Conservation (phyloP, 306 rosid species). For the Mimosa bimucronata region DNA sequence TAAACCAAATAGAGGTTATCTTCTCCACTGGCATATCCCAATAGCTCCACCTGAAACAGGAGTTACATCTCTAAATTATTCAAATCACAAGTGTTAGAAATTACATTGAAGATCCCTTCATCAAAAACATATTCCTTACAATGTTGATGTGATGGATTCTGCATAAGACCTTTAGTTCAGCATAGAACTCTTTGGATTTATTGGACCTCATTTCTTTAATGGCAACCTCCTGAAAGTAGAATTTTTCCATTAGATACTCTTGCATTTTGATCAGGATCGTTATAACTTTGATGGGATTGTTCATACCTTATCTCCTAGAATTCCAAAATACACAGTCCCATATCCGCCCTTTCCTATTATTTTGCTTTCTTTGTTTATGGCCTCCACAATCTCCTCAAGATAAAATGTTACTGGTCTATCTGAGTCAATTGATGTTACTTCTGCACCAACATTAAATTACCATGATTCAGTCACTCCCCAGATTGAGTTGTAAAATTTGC, state of each 20-base stretch:
- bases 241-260: slow-evolving; percentile 16
- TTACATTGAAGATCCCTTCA: background rate
- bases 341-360: slow-evolving; percentile 75
- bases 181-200: slow-evolving; percentile 73
- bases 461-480: slow-evolving; percentile 4
- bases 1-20: slow-evolving; percentile 75
- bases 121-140: slow-evolving; percentile 45
- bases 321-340: slow-evolving; percentile 68
- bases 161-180: slow-evolving; percentile 73
- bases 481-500: background rate
- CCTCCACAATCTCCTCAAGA: slow-evolving; percentile 67
- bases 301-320: slow-evolving; percentile 60
- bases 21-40: slow-evolving; percentile 80
- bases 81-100: background rate
- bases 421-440: slow-evolving; percentile 51
- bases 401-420: slow-evolving; percentile 51
- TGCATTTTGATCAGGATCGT: slow-evolving; percentile 2
- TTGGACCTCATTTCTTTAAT: slow-evolving; percentile 75
- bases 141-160: slow-evolving; percentile 61
- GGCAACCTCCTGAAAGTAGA: slow-evolving; percentile 69
- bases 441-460: slow-evolving; percentile 43
- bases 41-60: slow-evolving; percentile 70
- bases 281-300: slow-evolving; percentile 22
- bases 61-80: slow-evolving; percentile 9
- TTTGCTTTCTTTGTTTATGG: slow-evolving; percentile 53